Base-by-base conservation (phyloP, 805 yeast genomes). In the Candida taoyuanica region DNA sequence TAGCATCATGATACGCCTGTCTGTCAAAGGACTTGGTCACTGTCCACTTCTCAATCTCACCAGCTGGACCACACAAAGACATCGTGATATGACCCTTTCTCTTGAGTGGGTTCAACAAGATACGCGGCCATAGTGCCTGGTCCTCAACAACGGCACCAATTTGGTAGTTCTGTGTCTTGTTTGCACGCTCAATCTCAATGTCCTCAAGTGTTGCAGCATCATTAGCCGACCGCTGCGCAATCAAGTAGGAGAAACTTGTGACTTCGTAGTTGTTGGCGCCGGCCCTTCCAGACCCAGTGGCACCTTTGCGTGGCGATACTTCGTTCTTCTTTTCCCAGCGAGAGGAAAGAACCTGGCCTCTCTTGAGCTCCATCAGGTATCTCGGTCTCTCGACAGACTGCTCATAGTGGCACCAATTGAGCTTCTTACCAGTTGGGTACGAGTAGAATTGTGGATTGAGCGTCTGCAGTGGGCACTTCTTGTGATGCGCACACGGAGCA, bases 401-500 rank as follows among this genome's bases (percentile, higher is more conserved):
- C 37, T 73, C 74, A 56, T 78, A 88, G 33, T 82, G 75, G 56
- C 97, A 87, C 69, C 88, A 86, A 39, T 73, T 74, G 36, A 84
- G 65, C 41, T 77, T 70, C 45, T 71, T 72, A 30, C 85, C 86
- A 17, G 72, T 59, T 27, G 74, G 68, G 24, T 69, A 67, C 13
- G 66, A 63, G 55, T 80, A 85, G 52, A 71, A 76, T 25, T 74
- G 74, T 2, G 94, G 85, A 34, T 82, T 82, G 12, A 82, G 80
- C 23, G 78, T 69, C 59, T 89, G 97, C 38, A 91, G 63, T 0
- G 98, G 97, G 53, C 97, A 89, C 47, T 68, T 72, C 11, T 80
- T 75, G 52, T 87, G 96, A 57, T 93, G 97, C 1, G 91, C 62
- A 55, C 97, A 93, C 3, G 98, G 98, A 0, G 96, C 96, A 15